phyloP scores from a whole-genome alignment of 495 filamentous ascomycete species.

The Hypoxylon lenormandii region DNA sequence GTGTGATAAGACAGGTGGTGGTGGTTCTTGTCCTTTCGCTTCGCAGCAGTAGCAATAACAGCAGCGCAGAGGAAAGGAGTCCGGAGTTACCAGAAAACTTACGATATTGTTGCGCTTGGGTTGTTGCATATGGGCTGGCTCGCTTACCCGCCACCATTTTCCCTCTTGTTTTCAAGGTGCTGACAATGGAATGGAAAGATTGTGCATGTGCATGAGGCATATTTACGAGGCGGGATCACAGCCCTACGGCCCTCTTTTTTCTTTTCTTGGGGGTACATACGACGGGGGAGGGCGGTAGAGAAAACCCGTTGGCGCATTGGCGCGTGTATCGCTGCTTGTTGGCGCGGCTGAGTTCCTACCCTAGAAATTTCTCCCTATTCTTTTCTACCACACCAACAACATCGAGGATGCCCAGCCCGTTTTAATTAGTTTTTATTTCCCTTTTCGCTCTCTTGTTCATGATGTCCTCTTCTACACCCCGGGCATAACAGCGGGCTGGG shows the following conservation, averaged over 20 bases:
- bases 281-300: neutral
- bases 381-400: neutral
- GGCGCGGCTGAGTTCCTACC: constrained; percentile 40
- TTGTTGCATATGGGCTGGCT: neutral
- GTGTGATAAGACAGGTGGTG: too few species aligned
- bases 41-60: too few species aligned
- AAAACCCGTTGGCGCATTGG: constrained; percentile 8
- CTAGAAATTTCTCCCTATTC: constrained; percentile 7
- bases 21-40: neutral
- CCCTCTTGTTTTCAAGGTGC: constrained; percentile 20
- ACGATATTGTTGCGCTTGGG: constrained; percentile 16
- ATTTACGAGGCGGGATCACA: constrained; percentile 31
- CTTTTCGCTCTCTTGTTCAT: neutral
- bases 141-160: constrained; percentile 11
- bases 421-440: neutral
- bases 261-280: constrained; percentile 1
- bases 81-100: constrained; percentile 27
- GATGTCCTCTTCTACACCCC: constrained; percentile 1
- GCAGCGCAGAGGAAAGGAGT: constrained; percentile 18
- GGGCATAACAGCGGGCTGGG: constrained; percentile 10
- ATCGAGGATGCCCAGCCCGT: constrained; percentile 3
- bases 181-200: constrained; percentile 18
- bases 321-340: neutral
- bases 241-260: constrained; percentile 18
- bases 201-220: constrained; percentile 39